phyloP scores from a whole-genome alignment of 441 rosid genomes.

The Croton setiger region DNA sequence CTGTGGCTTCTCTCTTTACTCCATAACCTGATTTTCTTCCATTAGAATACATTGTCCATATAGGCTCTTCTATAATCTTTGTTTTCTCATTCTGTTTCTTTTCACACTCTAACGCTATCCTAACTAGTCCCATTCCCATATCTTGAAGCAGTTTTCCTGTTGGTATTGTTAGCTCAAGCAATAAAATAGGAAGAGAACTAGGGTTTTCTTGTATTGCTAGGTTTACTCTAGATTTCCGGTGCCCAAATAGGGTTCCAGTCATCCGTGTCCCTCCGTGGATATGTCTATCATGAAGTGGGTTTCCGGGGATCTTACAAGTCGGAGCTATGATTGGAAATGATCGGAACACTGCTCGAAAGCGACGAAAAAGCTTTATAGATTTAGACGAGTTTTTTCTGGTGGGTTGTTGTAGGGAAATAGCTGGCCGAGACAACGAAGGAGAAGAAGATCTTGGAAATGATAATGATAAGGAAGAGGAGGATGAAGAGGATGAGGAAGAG shows the following conservation, averaged over 20 bases:
- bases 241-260: constrained; percentile 72
- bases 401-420: constrained; percentile 35
- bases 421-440: constrained; percentile 16
- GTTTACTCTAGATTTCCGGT: constrained; percentile 58
- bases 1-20: constrained; percentile 64
- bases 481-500: background rate
- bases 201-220: constrained; percentile 73
- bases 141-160: constrained; percentile 75
- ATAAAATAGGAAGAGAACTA: constrained; percentile 52
- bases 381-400: constrained; percentile 32
- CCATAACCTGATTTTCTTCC: constrained; percentile 77
- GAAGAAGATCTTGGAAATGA: background rate
- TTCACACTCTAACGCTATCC: constrained; percentile 80
- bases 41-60: constrained; percentile 75
- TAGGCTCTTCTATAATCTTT: constrained; percentile 58
- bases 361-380: constrained; percentile 44
- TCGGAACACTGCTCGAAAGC: constrained; percentile 56
- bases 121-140: constrained; percentile 61
- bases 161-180: constrained; percentile 62
- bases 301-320: constrained; percentile 50
- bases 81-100: constrained; percentile 58
- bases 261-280: constrained; percentile 75
- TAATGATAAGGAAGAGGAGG: background rate
- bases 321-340: constrained; percentile 75
- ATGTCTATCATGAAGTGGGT: constrained; percentile 44